These are phyloP conservation scores for Draba incana DNA, from an alignment of 345 rosid genomes.

Conservation along the genomic window DNA sequence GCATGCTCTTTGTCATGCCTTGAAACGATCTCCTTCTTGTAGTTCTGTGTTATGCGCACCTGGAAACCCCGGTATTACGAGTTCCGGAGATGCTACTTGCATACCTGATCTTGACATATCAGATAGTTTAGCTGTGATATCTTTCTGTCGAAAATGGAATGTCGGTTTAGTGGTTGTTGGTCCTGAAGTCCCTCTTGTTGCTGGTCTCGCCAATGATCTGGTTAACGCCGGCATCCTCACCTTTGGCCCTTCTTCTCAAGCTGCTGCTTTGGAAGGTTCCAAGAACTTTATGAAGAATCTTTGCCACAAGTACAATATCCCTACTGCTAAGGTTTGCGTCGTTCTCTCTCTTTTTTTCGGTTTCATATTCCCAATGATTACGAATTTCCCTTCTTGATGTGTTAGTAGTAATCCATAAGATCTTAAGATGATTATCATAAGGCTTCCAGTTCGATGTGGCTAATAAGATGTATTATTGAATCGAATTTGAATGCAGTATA, in stretches of 20 bases:
- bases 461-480: background rate
- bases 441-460: background rate
- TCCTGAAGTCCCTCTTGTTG: constrained; percentile 94
- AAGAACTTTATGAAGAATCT: constrained; percentile 91
- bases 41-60: constrained; percentile 84
- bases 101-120: constrained; percentile 65
- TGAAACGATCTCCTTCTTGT: constrained; percentile 77
- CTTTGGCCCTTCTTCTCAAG: constrained; percentile 93
- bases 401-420: background rate
- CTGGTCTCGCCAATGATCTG: constrained; percentile 82
- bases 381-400: no score
- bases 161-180: constrained; percentile 88
- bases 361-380: background rate
- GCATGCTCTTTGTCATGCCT: constrained; percentile 85
- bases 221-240: constrained; percentile 71
- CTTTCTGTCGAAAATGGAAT: constrained; percentile 63
- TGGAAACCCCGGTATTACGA: constrained; percentile 87
- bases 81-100: constrained; percentile 82
- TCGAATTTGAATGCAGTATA: constrained; percentile 53
- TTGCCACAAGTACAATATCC: constrained; percentile 84
- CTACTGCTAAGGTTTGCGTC: constrained; percentile 86
- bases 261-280: constrained; percentile 97
- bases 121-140: constrained; percentile 67
- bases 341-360: background rate
- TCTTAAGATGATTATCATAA: constrained; percentile 14